Percentiles rank a stretch among this genome's conserved stretches.
These are phyloP conservation scores for Aschersonia sp. DNA, from an alignment of 2,329 filamentous ascomycete species.

Conservation along the genomic window DNA sequence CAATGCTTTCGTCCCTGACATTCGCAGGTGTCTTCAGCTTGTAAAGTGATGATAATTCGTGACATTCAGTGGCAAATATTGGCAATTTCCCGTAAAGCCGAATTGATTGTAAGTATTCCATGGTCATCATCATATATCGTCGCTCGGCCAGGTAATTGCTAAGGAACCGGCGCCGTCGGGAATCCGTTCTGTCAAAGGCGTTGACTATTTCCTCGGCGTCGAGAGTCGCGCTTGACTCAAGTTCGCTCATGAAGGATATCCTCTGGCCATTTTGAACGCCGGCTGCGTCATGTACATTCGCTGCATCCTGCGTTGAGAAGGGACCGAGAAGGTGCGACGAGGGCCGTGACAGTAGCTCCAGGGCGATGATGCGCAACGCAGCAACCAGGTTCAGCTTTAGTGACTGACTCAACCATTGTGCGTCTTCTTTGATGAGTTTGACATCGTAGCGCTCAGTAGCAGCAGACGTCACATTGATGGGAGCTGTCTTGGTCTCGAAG, in stretches of 20 bases:
- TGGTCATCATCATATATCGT: conserved; percentile 50
- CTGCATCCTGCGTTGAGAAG: conserved; percentile 64
- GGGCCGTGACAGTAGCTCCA: conserved; percentile 77
- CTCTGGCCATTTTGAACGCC: conserved; percentile 47
- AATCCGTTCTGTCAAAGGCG: conserved; percentile 47
- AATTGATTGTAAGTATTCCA: conserved; percentile 39
- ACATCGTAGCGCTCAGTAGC: conserved; percentile 56
- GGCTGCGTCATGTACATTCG: conserved; percentile 61
- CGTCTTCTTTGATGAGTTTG: conserved; percentile 69
- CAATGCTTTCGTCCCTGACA: conserved; percentile 23
- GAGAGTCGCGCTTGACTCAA: conserved; percentile 28
- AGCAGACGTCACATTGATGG: conserved; percentile 66
- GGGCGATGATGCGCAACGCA: conserved; percentile 63
- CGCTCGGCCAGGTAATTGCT: conserved; percentile 59
- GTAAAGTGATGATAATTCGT: conserved; percentile 16
- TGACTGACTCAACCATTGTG: conserved; percentile 71
- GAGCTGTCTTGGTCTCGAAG: conserved; percentile 75
- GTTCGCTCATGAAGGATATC: conserved; percentile 39
- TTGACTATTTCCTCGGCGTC: conserved; percentile 41
- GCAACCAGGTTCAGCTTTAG: conserved; percentile 67
- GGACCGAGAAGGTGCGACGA: conserved; percentile 55
- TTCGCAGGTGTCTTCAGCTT: conserved; percentile 12
- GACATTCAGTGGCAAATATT: conserved; percentile 13
- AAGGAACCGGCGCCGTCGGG: conserved; percentile 53
- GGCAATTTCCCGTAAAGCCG: conserved; percentile 25